Percentiles rank a stretch among this genome's conserved stretches.
These are phyloP conservation scores for Claviceps digitariae DNA, from an alignment of 2,329 filamentous ascomycete genomes.

Conservation along the genomic window DNA sequence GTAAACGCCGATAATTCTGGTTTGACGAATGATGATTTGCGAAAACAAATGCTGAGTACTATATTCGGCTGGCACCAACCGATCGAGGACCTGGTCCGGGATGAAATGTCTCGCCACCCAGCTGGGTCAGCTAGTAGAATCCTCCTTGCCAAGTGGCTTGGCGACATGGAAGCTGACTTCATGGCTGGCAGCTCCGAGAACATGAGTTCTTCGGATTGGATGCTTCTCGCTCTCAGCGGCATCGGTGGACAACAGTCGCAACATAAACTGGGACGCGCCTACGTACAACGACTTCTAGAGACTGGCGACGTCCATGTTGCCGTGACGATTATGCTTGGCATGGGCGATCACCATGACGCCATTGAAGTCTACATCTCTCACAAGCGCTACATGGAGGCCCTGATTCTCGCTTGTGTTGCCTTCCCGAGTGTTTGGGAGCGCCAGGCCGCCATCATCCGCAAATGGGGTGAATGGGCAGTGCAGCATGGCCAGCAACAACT, in stretches of 20 bases:
- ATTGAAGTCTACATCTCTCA: slow-evolving; percentile 94
- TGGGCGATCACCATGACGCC: slow-evolving; percentile 86
- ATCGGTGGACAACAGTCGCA: slow-evolving; percentile 66
- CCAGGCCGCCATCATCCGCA: slow-evolving; percentile 73
- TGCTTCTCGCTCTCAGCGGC: slow-evolving; percentile 81
- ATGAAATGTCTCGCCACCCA: slow-evolving; percentile 68
- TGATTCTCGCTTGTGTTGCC: slow-evolving; percentile 72
- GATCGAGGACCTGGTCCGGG: slow-evolving; percentile 64
- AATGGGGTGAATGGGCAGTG: slow-evolving; percentile 90
- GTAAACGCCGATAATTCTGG: slow-evolving; percentile 41
- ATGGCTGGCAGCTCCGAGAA: slow-evolving; percentile 69
- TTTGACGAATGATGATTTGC: slow-evolving; percentile 65
- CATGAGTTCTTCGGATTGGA: slow-evolving; percentile 94
- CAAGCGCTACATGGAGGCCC: slow-evolving; percentile 81
- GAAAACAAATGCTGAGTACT: slow-evolving; percentile 79
- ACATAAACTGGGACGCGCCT: slow-evolving; percentile 80
- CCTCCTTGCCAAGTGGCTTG: slow-evolving; percentile 83
- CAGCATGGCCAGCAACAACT: slow-evolving; percentile 78
- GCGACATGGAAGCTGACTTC: slow-evolving; percentile 67
- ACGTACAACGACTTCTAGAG: slow-evolving; percentile 80
- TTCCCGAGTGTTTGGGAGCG: slow-evolving; percentile 83
- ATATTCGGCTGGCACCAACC: slow-evolving; percentile 94
- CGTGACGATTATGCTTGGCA: slow-evolving; percentile 80
- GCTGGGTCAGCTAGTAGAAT: slow-evolving; percentile 64
- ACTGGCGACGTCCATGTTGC: slow-evolving; percentile 85